A percentile compares a stretch with the other conserved stretches of the same genome.
These are phyloP conservation scores for Paramecium tetraurelia DNA, from an alignment of 73 alveolate genomes.

Conservation along the genomic window DNA sequence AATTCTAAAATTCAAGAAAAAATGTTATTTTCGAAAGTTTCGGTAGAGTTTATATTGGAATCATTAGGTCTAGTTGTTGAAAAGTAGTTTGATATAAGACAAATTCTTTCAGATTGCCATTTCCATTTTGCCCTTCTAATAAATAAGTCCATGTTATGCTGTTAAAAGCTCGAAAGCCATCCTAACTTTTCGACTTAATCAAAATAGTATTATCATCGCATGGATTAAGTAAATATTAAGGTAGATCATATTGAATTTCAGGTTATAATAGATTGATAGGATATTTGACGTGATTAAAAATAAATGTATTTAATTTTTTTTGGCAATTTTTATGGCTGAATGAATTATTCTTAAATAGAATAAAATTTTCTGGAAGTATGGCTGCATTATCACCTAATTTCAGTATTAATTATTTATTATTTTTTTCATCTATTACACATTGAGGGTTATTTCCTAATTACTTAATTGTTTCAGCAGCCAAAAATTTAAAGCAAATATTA, in stretches of 20 bases:
- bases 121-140: not conserved
- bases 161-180: not conserved
- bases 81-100: not conserved
- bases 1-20: too few relatives aligned
- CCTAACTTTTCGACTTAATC: not conserved
- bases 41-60: not conserved
- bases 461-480: not conserved
- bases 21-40: not conserved
- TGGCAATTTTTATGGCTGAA: not conserved
- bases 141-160: not conserved
- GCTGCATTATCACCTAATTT: not conserved
- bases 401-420: too few relatives aligned
- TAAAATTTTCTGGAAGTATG: not conserved
- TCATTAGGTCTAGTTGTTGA: not conserved
- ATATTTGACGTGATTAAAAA: too few relatives aligned
- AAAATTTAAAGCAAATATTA: not conserved
- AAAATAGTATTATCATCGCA: not conserved
- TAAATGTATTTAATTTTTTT: too few relatives aligned
- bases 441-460: not conserved
- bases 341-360: too few relatives aligned
- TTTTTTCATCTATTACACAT: not conserved
- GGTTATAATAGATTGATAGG: not conserved
- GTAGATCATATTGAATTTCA: not conserved
- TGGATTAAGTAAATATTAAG: not conserved
- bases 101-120: not conserved